phyloP scores from a whole-genome alignment of 208 protist species.

The Borovskyia barvae region DNA sequence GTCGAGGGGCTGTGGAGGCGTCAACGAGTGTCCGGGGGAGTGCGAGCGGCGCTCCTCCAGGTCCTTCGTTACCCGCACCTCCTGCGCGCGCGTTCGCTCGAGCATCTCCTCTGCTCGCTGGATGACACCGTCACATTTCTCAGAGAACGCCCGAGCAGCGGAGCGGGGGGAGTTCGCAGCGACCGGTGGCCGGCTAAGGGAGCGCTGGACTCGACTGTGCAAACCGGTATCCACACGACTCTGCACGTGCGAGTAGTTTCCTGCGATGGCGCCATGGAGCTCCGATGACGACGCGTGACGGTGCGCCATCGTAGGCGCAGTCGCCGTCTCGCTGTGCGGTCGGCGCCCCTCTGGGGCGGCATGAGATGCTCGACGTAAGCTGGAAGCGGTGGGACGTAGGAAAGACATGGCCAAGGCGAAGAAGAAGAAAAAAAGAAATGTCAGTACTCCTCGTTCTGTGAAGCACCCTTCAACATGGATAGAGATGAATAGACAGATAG shows the following conservation, averaged over 20 bases:
- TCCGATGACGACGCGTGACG: background rate
- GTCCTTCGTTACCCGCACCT: conserved; percentile 19
- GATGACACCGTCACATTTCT: conserved; percentile 46
- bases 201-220: conserved; percentile 16
- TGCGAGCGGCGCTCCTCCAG: conserved; percentile 42
- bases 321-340: background rate
- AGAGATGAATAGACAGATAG: too few species aligned
- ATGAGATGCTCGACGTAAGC: conserved; percentile 28
- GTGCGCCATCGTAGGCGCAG: background rate
- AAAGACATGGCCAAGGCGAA: conserved; percentile 32
- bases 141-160: conserved; percentile 14
- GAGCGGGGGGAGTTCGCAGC: background rate
- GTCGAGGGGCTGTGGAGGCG: background rate
- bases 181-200: conserved; percentile 3
- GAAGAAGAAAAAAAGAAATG: background rate
- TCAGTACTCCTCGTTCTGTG: background rate
- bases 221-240: conserved; percentile 27
- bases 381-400: conserved; percentile 37
- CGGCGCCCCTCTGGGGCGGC: conserved; percentile 5
- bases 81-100: conserved; percentile 33
- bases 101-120: conserved; percentile 54
- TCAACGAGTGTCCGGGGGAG: conserved; percentile 17
- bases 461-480: background rate
- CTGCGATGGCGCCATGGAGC: background rate
- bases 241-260: conserved; percentile 19